Base-by-base conservation (phyloP, 1,139 yeast genomes). In the Saccharomyces hybrid region DNA sequence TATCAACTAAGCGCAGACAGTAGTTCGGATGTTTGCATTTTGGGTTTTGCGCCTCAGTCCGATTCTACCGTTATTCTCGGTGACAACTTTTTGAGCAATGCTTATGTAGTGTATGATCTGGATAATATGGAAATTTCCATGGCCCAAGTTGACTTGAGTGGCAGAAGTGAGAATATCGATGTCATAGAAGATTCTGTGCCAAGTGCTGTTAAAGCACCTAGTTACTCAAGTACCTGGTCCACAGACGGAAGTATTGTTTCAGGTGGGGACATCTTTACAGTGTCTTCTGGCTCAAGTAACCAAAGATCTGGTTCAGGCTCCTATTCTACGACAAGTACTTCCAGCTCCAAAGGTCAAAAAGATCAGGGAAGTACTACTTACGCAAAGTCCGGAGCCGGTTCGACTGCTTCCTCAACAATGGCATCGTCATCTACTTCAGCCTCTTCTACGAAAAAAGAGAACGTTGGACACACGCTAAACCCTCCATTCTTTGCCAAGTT, bases 41-140 rank as follows among this genome's bases (percentile, higher is more conserved):
- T 76, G 16, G 73, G 73, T 5, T 54, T 76, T 5, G 57, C 69
- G 25, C 59, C 65, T 26, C 63, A 70, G 28, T 66, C 66, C 26
- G 70, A 64, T 47, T 64, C 63, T 20, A 52, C 63, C 0, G 68
- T 71, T 52, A 72, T 81, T 14, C 67, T 88, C 20, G 96, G 96
- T 50, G 95, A 87, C 68, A 78, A 83, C 47, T 83, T 88, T 69
- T 72, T 89, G 61, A 78, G 88, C 58, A 75, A 79, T 54, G 89
- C 88, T 9, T 89, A 89, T 65, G 78, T 84, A 52, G 96, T 88
- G 46, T 88, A 80, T 62, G 95, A 89, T 70, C 72, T 88, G 59
- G 89, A 85, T 26, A 80, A 80, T 59, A 70, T 74, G 53, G 81
- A 83, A 64, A 75, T 89, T 30, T 83, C 85, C 0, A 57, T 89